Percentiles rank a stretch among this genome's conserved stretches.
Conservation (phyloP, 2,329 filamentous ascomycete genomes). For the Cryphonectria naterciae region DNA sequence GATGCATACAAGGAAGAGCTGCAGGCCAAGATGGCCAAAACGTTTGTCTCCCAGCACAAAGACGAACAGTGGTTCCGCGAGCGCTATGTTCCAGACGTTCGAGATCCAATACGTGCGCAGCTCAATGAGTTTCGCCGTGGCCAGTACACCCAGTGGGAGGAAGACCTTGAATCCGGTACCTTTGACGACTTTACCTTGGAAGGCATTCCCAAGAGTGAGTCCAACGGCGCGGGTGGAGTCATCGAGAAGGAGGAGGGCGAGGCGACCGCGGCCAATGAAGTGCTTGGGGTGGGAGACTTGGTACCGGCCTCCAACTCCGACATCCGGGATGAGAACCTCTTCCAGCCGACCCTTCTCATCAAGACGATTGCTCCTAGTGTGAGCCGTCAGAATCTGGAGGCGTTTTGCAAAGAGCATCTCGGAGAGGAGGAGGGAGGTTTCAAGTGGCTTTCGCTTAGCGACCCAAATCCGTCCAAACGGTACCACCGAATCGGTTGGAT, state of each 20-base stretch:
- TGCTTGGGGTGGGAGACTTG: slow-evolving; percentile 88
- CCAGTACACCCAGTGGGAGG: slow-evolving; percentile 85
- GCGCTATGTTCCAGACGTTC: slow-evolving; percentile 83
- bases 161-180: slow-evolving; percentile 78
- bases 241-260: slow-evolving; percentile 96
- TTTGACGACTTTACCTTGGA: slow-evolving; percentile 97
- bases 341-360: slow-evolving; percentile 91
- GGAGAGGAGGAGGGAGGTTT: slow-evolving; percentile 90
- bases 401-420: slow-evolving; percentile 91
- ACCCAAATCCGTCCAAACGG: slow-evolving; percentile 95
- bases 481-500: slow-evolving; percentile 99
- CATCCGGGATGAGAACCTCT: slow-evolving; percentile 83
- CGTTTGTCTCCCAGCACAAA: slow-evolving; percentile 91
- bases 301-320: slow-evolving; percentile 84
- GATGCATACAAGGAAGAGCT: slow-evolving; percentile 71
- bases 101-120: slow-evolving; percentile 73
- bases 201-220: slow-evolving; percentile 91
- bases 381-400: slow-evolving; percentile 88
- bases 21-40: slow-evolving; percentile 79
- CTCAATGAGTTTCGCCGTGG: slow-evolving; percentile 79
- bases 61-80: slow-evolving; percentile 98
- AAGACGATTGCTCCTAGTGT: slow-evolving; percentile 98
- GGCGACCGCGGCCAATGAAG: slow-evolving; percentile 87
- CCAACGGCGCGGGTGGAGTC: slow-evolving; percentile 80
- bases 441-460: slow-evolving; percentile 93